Evolutionary conservation across 306 rosid genomes (phyloP).

Genomic region (Bauhinia variegata): DNA sequence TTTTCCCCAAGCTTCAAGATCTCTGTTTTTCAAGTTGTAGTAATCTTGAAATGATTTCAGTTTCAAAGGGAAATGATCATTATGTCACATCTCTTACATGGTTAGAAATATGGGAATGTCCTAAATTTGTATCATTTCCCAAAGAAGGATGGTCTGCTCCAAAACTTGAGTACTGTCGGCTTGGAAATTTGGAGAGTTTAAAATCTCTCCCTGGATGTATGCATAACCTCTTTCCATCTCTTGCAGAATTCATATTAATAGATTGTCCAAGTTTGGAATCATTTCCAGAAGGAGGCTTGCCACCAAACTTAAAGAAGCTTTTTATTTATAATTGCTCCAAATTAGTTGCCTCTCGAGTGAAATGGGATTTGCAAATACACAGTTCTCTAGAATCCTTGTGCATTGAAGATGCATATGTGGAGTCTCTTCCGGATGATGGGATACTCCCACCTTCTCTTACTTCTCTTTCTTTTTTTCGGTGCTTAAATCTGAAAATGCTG

Average conservation of each 20-base stretch:
- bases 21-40: accelerated
- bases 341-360: background rate
- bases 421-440: background rate
- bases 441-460: background rate
- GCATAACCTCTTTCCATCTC: slow-evolving; percentile 23
- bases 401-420: background rate
- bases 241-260: accelerated
- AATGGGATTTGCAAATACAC: background rate
- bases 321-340: background rate
- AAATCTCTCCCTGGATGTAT: slow-evolving; percentile 28
- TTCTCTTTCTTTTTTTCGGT: background rate
- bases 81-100: background rate
- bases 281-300: slow-evolving; percentile 8
- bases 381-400: background rate
- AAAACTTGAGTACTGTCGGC: background rate
- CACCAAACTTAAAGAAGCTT: background rate
- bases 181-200: background rate
- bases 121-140: slow-evolving; percentile 30
- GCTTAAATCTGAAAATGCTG: background rate
- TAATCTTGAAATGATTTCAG: slow-evolving; percentile 2
- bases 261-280: slow-evolving; percentile 1
- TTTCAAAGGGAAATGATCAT: background rate
- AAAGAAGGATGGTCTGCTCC: slow-evolving; percentile 27
- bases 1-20: background rate
- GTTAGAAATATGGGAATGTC: background rate